phyloP scores from a whole-genome alignment of 2,329 filamentous ascomycete genomes.

The Diaporthe ampelina region DNA sequence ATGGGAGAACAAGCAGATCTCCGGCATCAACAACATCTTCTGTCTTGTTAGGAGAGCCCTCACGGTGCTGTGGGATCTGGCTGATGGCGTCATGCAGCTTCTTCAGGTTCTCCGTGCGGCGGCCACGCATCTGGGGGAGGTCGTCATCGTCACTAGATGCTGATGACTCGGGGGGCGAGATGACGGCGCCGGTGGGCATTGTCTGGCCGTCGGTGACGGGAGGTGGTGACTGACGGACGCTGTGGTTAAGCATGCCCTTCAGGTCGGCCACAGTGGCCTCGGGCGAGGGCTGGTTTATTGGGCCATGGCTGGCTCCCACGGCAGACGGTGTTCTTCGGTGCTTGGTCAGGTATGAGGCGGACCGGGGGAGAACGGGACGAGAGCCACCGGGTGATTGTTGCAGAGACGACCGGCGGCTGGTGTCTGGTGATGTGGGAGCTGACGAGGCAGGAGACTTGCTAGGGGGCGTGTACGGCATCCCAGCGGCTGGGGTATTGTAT shows the following conservation, averaged over 20 bases:
- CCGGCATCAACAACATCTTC: constrained; percentile 47
- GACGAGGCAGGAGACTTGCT: constrained; percentile 75
- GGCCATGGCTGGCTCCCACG: constrained; percentile 47
- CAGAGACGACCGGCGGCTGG: constrained; percentile 71
- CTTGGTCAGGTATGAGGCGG: constrained; percentile 75
- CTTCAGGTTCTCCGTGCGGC: constrained; percentile 65
- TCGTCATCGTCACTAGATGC: constrained; percentile 88
- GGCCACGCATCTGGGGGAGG: constrained; percentile 59
- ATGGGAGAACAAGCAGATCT: constrained; percentile 54
- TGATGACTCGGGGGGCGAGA: constrained; percentile 91
- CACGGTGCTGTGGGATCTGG: constrained; percentile 78
- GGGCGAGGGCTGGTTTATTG: constrained; percentile 59
- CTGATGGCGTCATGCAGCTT: constrained; percentile 88
- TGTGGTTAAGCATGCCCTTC: constrained; percentile 64
- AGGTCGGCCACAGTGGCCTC: constrained; percentile 65
- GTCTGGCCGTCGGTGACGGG: constrained; percentile 78
- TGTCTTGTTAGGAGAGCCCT: constrained; percentile 65
- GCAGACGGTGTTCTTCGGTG: constrained; percentile 72
- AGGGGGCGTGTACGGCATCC: constrained; percentile 92
- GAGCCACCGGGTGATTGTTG: constrained; percentile 55
- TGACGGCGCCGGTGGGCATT: constrained; percentile 87
- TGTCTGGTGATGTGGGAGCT: constrained; percentile 67
- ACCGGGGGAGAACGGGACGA: constrained; percentile 71
- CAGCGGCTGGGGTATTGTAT: constrained; percentile 49
- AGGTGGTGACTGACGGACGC: constrained; percentile 86